Evolutionary conservation across 116 monocot genomes (phyloP).

Genomic region (Phalaenopsis hybrid): DNA sequence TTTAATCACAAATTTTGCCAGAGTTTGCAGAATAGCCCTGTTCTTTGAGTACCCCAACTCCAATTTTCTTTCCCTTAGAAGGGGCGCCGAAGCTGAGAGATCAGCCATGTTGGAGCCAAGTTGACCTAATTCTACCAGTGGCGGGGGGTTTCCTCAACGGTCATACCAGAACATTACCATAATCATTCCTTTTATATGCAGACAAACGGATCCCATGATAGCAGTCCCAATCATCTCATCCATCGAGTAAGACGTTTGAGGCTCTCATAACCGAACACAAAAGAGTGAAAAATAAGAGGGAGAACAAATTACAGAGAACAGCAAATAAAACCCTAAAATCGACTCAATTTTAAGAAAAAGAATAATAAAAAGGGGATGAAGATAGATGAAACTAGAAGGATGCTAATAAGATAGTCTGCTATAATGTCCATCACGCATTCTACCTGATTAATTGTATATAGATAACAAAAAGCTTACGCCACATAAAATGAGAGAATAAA

Average conservation of each 20-base stretch:
- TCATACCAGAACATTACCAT: background rate
- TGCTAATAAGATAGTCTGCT: no score
- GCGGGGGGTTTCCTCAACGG: background rate
- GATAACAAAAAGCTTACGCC: no score
- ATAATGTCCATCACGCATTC: no score
- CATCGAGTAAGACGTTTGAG: background rate
- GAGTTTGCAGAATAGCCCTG: background rate
- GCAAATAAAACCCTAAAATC: no score
- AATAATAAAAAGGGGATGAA: no score
- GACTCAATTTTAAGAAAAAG: no score
- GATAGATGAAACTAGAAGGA: no score
- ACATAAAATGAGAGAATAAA: no score
- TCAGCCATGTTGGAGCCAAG: constrained; percentile 17
- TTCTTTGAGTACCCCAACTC: constrained; percentile 10
- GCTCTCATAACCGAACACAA: background rate
- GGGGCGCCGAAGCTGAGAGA: constrained; percentile 21
- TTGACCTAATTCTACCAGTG: background rate
- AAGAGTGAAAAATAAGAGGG: background rate
- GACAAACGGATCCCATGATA: background rate
- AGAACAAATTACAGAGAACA: background rate
- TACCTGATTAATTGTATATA: no score
- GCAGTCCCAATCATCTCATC: background rate
- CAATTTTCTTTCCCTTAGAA: constrained; percentile 21
- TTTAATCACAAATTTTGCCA: constrained; percentile 40
- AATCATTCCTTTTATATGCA: background rate